phyloP scores from a whole-genome alignment of 78 protist genomes.

The Monosiga brevicollis region DNA sequence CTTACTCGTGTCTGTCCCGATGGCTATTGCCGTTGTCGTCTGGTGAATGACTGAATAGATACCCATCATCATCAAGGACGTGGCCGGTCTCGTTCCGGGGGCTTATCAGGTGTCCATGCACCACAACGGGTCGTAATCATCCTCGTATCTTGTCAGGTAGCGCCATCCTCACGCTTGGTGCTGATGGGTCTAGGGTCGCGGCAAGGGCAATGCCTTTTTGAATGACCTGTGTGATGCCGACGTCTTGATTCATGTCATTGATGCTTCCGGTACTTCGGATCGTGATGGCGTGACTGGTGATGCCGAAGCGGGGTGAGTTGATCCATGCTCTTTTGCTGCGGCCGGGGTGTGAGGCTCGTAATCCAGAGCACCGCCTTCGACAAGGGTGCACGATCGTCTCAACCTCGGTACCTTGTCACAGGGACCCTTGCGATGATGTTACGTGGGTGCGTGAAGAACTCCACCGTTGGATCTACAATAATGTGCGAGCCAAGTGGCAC shows the following conservation, averaged over 20 bases:
- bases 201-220: conserved; percentile 68
- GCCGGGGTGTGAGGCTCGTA: neutral
- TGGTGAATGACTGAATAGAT: too few species aligned
- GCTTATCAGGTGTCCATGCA: conserved; percentile 75
- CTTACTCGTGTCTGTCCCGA: too few species aligned
- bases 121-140: too few species aligned
- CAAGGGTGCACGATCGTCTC: neutral
- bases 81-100: conserved; percentile 86
- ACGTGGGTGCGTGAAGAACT: conserved; percentile 65
- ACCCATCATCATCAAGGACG: conserved; percentile 63
- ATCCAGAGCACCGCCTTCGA: neutral
- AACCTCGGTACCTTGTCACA: neutral
- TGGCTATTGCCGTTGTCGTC: too few species aligned
- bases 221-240: conserved; percentile 70
- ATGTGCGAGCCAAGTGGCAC: conserved; percentile 40
- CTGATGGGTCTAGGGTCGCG: too few species aligned
- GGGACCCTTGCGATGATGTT: conserved; percentile 50
- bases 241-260: conserved; percentile 72
- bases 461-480: conserved; percentile 56
- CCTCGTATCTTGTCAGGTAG: too few species aligned
- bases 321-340: neutral
- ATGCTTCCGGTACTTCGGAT: conserved; percentile 62
- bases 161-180: too few species aligned
- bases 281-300: conserved; percentile 54
- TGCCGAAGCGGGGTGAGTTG: conserved; percentile 11